Conservation (phyloP, 257 asterid species). For the Plantago elongata region DNA sequence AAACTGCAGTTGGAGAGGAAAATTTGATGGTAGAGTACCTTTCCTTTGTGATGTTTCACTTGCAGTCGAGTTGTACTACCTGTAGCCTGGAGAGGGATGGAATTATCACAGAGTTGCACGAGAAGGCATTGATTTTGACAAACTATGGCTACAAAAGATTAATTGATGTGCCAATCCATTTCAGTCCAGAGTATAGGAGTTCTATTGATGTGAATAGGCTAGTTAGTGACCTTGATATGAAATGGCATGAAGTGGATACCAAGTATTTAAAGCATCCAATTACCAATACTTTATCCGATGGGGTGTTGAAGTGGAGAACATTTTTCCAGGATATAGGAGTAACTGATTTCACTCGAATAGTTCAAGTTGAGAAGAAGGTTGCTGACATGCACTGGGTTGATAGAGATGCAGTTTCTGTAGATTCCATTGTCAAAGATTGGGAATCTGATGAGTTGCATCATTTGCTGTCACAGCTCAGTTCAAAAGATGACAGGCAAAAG, state of each 20-base stretch:
- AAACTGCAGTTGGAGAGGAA: conserved; percentile 33
- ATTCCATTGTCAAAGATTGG: conserved; percentile 55
- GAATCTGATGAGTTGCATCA: conserved; percentile 63
- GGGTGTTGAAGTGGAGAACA: conserved; percentile 69
- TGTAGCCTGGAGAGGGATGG: conserved; percentile 56
- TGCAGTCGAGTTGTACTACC: conserved; percentile 63
- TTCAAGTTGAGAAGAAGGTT: conserved; percentile 54
- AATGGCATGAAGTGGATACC: conserved; percentile 67
- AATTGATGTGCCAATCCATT: conserved; percentile 73
- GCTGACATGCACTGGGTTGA: conserved; percentile 31
- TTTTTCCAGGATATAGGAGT: conserved; percentile 73
- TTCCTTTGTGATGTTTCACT: conserved; percentile 76
- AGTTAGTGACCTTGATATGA: conserved; percentile 47
- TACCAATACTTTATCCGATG: conserved; percentile 55
- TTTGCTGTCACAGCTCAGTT: conserved; percentile 50
- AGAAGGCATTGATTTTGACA: conserved; percentile 61
- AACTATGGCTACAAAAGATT: conserved; percentile 65
- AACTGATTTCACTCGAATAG: conserved; percentile 77
- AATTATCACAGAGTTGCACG: conserved; percentile 49
- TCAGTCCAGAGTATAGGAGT: conserved; percentile 55
- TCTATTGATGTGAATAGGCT: conserved; percentile 55
- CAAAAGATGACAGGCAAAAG: conserved; percentile 47
- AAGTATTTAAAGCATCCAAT: conserved; percentile 66
- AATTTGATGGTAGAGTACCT: conserved; percentile 79
- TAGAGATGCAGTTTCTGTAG: conserved; percentile 31